Conservation (phyloP, 2,329 filamentous ascomycete genomes). For the Coniochaeta pulveracea region DNA sequence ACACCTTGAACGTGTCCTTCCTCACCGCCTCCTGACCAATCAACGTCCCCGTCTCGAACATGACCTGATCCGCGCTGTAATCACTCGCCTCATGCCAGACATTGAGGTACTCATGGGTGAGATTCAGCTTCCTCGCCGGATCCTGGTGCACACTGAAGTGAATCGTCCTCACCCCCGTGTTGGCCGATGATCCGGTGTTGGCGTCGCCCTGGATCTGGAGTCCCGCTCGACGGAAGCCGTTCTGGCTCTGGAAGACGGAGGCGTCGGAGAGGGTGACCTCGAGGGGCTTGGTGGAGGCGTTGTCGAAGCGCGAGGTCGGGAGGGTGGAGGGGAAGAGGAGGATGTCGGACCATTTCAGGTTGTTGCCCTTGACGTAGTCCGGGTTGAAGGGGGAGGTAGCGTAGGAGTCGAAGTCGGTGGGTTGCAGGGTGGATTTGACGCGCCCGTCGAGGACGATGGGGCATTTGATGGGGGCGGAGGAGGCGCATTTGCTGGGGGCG, state of each 20-base stretch:
- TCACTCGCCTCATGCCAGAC: slow-evolving; percentile 25
- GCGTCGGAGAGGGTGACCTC: slow-evolving; percentile 32
- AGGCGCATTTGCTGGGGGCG: neutral
- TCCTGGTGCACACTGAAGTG: slow-evolving; percentile 24
- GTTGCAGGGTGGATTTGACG: slow-evolving; percentile 14
- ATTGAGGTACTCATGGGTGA: slow-evolving; percentile 25
- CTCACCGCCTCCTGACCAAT: slow-evolving; percentile 21
- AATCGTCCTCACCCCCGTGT: slow-evolving; percentile 21
- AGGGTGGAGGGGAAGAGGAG: slow-evolving; percentile 17
- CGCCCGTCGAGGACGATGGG: slow-evolving; percentile 26
- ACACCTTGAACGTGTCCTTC: slow-evolving; percentile 28
- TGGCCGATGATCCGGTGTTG: slow-evolving; percentile 25
- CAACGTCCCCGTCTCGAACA: slow-evolving; percentile 23
- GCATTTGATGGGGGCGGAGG: slow-evolving; percentile 15
- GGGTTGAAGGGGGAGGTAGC: slow-evolving; percentile 21
- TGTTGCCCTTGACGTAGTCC: slow-evolving; percentile 23
- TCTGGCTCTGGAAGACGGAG: slow-evolving; percentile 32
- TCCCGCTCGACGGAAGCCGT: slow-evolving; percentile 32
- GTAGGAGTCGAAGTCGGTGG: slow-evolving; percentile 19
- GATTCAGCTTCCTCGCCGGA: slow-evolving; percentile 18
- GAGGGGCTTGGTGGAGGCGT: slow-evolving; percentile 21
- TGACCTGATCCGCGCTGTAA: slow-evolving; percentile 25
- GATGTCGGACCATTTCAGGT: slow-evolving; percentile 24
- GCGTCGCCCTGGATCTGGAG: slow-evolving; percentile 29
- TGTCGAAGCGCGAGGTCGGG: slow-evolving; percentile 24